A percentile compares a stretch with the other conserved stretches of the same genome.
Conservation (phyloP, 768 basidiomycete genomes). For the Boletus sp. region DNA sequence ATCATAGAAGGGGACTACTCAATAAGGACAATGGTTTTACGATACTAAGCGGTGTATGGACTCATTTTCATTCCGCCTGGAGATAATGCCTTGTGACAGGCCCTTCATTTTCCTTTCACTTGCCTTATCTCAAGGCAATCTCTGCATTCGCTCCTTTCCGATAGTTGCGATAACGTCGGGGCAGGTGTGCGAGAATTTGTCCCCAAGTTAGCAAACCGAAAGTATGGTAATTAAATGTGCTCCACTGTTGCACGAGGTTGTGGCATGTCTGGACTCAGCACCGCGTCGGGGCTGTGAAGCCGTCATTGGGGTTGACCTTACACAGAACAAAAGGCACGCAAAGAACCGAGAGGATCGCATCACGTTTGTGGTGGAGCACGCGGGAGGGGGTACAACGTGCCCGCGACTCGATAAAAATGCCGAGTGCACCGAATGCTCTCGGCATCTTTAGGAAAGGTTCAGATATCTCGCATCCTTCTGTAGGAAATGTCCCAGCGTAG, state of each 20-base stretch:
- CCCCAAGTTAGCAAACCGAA: neutral
- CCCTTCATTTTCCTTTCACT: neutral
- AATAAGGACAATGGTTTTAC: neutral
- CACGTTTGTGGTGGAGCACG: constrained; percentile 9
- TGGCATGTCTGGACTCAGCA: neutral
- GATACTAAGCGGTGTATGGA: neutral
- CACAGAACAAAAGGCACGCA: constrained; percentile 1
- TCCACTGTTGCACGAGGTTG: constrained; percentile 8
- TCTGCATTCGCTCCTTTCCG: neutral
- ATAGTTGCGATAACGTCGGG: neutral
- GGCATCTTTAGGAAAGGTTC: too few species aligned
- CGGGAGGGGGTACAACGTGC: constrained; percentile 7
- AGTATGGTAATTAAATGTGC: neutral
- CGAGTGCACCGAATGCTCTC: neutral
- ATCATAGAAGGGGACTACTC: neutral
- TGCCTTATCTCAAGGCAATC: neutral
- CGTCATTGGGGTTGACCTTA: neutral
- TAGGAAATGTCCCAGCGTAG: too few species aligned
- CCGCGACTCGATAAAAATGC: neutral
- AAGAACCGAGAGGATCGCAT: neutral
- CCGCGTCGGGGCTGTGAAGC: neutral
- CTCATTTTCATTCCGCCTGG: neutral
- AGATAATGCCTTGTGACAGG: neutral
- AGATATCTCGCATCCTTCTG: too few species aligned
- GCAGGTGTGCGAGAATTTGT: neutral